Percentiles rank a stretch among this genome's conserved stretches.
These are phyloP conservation scores for Lithocarpus polystachyus DNA, from an alignment of 306 rosid species.

Conservation along the genomic window DNA sequence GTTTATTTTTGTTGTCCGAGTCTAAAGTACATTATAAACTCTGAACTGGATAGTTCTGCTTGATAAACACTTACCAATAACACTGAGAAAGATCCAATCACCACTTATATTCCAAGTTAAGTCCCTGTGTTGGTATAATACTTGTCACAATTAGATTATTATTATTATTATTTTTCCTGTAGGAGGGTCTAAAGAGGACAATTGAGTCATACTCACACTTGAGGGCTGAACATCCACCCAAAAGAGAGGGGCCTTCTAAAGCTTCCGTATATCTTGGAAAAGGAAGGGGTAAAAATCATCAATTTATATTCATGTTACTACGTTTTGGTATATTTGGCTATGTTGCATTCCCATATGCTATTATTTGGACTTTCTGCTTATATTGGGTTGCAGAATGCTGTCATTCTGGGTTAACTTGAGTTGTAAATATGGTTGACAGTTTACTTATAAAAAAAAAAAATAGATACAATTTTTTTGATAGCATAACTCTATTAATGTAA, in stretches of 20 bases:
- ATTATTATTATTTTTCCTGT: conserved; percentile 21
- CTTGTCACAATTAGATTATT: conserved; percentile 8
- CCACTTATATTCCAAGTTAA: conserved; percentile 11
- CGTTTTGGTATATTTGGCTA: conserved; percentile 2
- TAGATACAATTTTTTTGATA: too few relatives aligned
- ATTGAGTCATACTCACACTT: conserved; percentile 77
- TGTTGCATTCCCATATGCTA: conserved; percentile 1
- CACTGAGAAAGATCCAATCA: conserved; percentile 12
- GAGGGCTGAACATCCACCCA: conserved; percentile 58
- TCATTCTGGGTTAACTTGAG: background rate
- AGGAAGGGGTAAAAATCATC: conserved; percentile 62
- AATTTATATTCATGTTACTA: background rate
- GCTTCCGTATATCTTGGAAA: conserved; percentile 76
- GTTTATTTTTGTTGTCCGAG: background rate
- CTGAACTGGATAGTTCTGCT: conserved; percentile 11
- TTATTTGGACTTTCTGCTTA: conserved; percentile 1
- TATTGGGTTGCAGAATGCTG: background rate
- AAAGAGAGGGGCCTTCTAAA: conserved; percentile 83
- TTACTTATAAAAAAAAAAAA: too few relatives aligned
- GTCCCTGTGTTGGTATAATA: conserved; percentile 3
- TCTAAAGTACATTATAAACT: background rate
- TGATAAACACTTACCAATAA: background rate
- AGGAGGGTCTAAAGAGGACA: conserved; percentile 91
- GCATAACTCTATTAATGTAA: too few relatives aligned
- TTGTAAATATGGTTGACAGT: background rate